phyloP scores from a whole-genome alignment of 1,284 basidiomycete species.

The Inonotus obliquus region DNA sequence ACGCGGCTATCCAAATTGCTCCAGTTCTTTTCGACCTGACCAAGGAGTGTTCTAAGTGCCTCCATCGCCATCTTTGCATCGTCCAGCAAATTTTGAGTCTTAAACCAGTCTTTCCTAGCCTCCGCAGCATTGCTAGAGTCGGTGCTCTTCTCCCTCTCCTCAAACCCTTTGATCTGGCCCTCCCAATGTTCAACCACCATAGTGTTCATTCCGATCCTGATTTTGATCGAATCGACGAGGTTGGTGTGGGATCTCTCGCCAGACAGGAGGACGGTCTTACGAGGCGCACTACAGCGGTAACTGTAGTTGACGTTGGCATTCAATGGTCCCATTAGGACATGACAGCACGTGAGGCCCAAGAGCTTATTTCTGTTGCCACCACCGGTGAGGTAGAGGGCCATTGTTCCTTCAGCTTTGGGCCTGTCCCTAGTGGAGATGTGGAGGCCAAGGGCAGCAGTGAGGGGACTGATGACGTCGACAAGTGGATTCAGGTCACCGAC shows the following conservation, averaged over 20 bases:
- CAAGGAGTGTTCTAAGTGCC: conserved; percentile 29
- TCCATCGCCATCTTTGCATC: conserved; percentile 24
- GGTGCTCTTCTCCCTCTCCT: conserved; percentile 2
- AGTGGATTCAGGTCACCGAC: conserved; percentile 22
- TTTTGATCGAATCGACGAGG: conserved; percentile 29
- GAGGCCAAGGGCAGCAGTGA: conserved; percentile 31
- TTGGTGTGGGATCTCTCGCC: conserved; percentile 30
- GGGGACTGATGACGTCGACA: conserved; percentile 26
- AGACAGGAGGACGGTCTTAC: conserved; percentile 28
- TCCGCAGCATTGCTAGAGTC: conserved; percentile 22
- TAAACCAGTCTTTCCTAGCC: conserved; percentile 22
- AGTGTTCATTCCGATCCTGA: conserved; percentile 21
- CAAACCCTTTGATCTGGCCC: conserved; percentile 22
- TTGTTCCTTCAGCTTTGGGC: conserved; percentile 30
- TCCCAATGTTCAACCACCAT: conserved; percentile 15
- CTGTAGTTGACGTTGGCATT: background rate
- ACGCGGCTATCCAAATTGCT: conserved; percentile 24
- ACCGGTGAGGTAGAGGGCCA: conserved; percentile 36
- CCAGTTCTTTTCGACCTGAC: conserved; percentile 28
- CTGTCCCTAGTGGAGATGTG: conserved; percentile 28
- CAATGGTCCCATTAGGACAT: conserved; percentile 30
- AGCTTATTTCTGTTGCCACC: conserved; percentile 34
- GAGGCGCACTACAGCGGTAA: conserved; percentile 26
- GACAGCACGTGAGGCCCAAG: conserved; percentile 34
- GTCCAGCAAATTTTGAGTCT: conserved; percentile 19